These are phyloP conservation scores for Penicillium paxilli DNA, from an alignment of 495 filamentous ascomycete genomes.

Conservation along the genomic window DNA sequence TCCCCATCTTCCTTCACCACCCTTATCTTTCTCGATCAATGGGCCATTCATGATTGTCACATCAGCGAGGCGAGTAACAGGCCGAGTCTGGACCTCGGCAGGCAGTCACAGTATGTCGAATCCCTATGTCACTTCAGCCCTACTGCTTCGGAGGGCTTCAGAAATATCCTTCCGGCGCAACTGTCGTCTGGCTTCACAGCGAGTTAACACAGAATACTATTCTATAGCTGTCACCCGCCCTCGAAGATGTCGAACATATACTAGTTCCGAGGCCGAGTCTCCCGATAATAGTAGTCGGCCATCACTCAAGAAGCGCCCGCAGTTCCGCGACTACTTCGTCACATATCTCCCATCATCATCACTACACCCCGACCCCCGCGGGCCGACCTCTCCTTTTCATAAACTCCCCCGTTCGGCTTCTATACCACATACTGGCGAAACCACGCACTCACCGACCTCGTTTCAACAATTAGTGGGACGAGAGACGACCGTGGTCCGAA, in stretches of 20 bases:
- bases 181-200: background rate
- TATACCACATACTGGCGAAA: conserved; percentile 68
- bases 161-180: conserved; percentile 4
- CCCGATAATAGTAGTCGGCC: conserved; percentile 12
- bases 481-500: conserved; percentile 96
- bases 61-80: conserved; percentile 44
- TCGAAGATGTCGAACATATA: conserved; percentile 17
- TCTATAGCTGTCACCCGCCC: conserved; percentile 22
- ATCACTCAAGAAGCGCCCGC: conserved; percentile 40
- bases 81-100: conserved; percentile 41
- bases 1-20: conserved; percentile 1
- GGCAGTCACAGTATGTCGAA: conserved; percentile 35
- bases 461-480: conserved; percentile 59
- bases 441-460: conserved; percentile 54
- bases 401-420: conserved; percentile 83
- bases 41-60: conserved; percentile 47
- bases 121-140: background rate
- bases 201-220: conserved; percentile 14
- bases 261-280: conserved; percentile 18
- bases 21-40: conserved; percentile 22
- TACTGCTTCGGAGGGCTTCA: background rate
- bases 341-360: conserved; percentile 93
- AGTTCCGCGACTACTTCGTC: conserved; percentile 95
- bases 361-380: conserved; percentile 81
- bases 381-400: conserved; percentile 58